phyloP scores from a whole-genome alignment of 495 filamentous ascomycete species.

The Alectoria sarmentosa region DNA sequence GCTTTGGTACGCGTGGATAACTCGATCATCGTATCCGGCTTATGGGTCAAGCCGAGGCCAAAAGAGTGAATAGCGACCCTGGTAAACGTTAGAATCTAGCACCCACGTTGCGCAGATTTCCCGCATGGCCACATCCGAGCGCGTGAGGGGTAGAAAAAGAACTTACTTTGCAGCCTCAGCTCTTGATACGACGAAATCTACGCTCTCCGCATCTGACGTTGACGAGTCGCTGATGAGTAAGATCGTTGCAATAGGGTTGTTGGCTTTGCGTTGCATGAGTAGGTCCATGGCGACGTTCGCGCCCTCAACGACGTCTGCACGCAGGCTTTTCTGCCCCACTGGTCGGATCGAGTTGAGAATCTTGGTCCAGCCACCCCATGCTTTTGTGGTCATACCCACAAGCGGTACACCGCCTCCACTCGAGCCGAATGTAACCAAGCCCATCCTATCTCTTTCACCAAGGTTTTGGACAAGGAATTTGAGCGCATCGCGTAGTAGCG shows the following conservation, averaged over 20 bases:
- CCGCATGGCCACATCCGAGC: conserved; percentile 16
- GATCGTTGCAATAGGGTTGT: conserved; percentile 93
- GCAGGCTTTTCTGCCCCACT: conserved; percentile 91
- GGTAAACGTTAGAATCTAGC: conserved; percentile 22
- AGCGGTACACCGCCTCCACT: conserved; percentile 88
- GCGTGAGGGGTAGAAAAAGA: conserved; percentile 5
- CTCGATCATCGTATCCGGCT: conserved; percentile 98
- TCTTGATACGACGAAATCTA: conserved; percentile 96
- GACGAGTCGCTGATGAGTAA: conserved; percentile 97
- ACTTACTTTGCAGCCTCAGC: conserved; percentile 95
- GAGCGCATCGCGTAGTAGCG: conserved; percentile 84
- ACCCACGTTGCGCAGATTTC: conserved; percentile 1
- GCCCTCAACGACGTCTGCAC: conserved; percentile 95
- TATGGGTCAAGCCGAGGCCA: conserved; percentile 92
- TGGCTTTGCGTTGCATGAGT: conserved; percentile 94
- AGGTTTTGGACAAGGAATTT: conserved; percentile 88
- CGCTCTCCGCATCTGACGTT: conserved; percentile 91
- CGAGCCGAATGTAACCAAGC: conserved; percentile 94
- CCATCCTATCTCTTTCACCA: conserved; percentile 94
- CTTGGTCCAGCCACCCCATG: conserved; percentile 86
- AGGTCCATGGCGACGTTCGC: conserved; percentile 99
- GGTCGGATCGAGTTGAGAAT: conserved; percentile 84
- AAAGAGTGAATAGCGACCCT: conserved; percentile 96
- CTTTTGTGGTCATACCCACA: conserved; percentile 96
- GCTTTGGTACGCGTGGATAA: conserved; percentile 93